A percentile compares a stretch with the other conserved stretches of the same genome.
These are phyloP conservation scores for Mycena epipterygia DNA, from an alignment of 768 basidiomycete genomes.

Conservation along the genomic window DNA sequence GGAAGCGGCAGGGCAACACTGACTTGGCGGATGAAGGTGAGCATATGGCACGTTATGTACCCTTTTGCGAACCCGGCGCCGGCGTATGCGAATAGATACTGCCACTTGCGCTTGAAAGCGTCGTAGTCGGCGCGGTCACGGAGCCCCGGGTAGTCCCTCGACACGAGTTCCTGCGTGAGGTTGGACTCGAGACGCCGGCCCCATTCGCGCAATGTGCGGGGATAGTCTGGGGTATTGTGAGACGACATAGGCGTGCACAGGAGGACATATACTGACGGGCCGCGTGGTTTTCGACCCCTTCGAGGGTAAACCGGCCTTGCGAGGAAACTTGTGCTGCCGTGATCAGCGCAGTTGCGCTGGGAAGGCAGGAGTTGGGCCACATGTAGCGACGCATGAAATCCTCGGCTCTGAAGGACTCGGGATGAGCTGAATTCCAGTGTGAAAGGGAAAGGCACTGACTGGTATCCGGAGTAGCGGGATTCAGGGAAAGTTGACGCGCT, in stretches of 20 bases:
- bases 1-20: constrained; percentile 1
- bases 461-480: constrained; percentile 75
- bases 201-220: constrained; percentile 95
- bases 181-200: constrained; percentile 80
- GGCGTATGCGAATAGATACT: constrained; percentile 87
- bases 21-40: constrained; percentile 63
- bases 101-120: constrained; percentile 86
- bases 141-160: constrained; percentile 72
- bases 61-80: constrained; percentile 85
- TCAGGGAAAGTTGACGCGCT: constrained; percentile 81
- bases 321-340: constrained; percentile 78
- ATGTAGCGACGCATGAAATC: constrained; percentile 92
- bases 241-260: not conserved
- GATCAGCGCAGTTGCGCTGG: constrained; percentile 87
- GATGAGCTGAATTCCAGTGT: constrained; percentile 14
- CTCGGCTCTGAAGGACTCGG: constrained; percentile 63
- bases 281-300: constrained; percentile 88
- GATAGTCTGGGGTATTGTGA: constrained; percentile 69
- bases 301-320: constrained; percentile 83
- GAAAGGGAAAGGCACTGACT: constrained; percentile 59
- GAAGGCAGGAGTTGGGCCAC: constrained; percentile 92
- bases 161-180: constrained; percentile 68
- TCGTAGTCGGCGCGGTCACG: constrained; percentile 69
- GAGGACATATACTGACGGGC: constrained; percentile 65
- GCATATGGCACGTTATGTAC: constrained; percentile 88